Percentiles rank a stretch among this genome's conserved stretches.
Evolutionary conservation across 2,329 filamentous ascomycete species (phyloP).

Genomic region (Sporothrix euskadiensis): DNA sequence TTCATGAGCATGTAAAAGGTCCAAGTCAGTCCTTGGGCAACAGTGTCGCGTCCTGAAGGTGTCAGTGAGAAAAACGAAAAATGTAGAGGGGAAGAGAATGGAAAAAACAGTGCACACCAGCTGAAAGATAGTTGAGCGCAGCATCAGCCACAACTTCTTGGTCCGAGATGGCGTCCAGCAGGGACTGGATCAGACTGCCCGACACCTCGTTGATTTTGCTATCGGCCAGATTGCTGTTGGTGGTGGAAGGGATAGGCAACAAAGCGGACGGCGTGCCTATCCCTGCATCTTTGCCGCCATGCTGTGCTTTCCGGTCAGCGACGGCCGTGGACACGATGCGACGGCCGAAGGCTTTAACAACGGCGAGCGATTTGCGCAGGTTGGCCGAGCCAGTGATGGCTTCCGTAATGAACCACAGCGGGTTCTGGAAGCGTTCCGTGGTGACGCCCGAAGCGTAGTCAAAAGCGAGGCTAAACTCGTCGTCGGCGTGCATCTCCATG

Average conservation of each 20-base stretch:
- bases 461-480: slow-evolving; percentile 62
- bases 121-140: slow-evolving; percentile 66
- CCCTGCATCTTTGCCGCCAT: not conserved
- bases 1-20: slow-evolving; percentile 61
- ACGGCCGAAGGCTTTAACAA: slow-evolving; percentile 57
- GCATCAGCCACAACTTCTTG: slow-evolving; percentile 62
- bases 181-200: slow-evolving; percentile 60
- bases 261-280: not conserved
- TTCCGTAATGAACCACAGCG: slow-evolving; percentile 62
- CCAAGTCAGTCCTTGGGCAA: slow-evolving; percentile 66
- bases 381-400: slow-evolving; percentile 46
- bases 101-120: slow-evolving; percentile 41
- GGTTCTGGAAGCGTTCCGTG: slow-evolving; percentile 65
- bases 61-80: not conserved
- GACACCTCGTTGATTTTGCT: slow-evolving; percentile 46
- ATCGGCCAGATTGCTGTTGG: not conserved
- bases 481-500: slow-evolving; percentile 65
- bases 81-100: not conserved
- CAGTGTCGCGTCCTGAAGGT: slow-evolving; percentile 58
- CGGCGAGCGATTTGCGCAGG: slow-evolving; percentile 46
- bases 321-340: slow-evolving; percentile 59
- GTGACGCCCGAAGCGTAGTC: slow-evolving; percentile 63
- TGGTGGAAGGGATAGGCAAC: not conserved
- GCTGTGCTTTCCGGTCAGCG: slow-evolving; percentile 39
- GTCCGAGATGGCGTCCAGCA: slow-evolving; percentile 58